Percentiles rank a stretch among this genome's conserved stretches.
phyloP scores from a whole-genome alignment of 176 grass and related monocot genomes.

The Carex parvula region DNA sequence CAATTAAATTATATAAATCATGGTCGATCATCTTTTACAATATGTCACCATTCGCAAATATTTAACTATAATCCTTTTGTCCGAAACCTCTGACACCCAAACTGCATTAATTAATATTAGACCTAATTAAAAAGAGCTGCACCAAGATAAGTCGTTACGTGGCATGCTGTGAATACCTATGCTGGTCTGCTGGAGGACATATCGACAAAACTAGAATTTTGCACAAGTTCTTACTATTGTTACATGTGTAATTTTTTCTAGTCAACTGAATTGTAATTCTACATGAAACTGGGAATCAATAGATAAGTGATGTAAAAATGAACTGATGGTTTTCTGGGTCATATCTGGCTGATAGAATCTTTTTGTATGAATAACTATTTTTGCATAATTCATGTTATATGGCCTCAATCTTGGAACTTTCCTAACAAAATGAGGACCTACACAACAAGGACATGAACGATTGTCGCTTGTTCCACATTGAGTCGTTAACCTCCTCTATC shows the following conservation, averaged over 20 bases:
- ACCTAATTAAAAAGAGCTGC: background rate
- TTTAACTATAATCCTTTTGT: background rate
- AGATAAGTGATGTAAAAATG: too few relatives aligned
- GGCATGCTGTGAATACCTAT: background rate
- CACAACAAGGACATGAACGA: too few relatives aligned
- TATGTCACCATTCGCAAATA: background rate
- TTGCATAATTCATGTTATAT: too few relatives aligned
- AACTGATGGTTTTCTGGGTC: background rate
- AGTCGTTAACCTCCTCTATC: too few relatives aligned
- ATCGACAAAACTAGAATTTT: too few relatives aligned
- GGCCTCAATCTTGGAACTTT: too few relatives aligned
- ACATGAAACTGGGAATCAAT: background rate
- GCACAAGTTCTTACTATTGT: background rate
- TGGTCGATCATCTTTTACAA: background rate
- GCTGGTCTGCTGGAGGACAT: background rate
- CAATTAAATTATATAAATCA: background rate
- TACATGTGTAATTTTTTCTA: background rate
- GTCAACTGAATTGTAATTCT: background rate
- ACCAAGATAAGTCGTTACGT: background rate
- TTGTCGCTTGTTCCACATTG: too few relatives aligned
- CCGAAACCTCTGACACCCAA: background rate
- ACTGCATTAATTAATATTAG: background rate
- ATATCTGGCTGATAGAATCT: too few relatives aligned
- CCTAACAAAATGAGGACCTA: too few relatives aligned
- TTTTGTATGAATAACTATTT: too few relatives aligned